A percentile compares a stretch with the other conserved stretches of the same genome.
Evolutionary conservation across 1,284 basidiomycete genomes (phyloP).

Genomic region (Pseudozyma hubeiensis): DNA sequence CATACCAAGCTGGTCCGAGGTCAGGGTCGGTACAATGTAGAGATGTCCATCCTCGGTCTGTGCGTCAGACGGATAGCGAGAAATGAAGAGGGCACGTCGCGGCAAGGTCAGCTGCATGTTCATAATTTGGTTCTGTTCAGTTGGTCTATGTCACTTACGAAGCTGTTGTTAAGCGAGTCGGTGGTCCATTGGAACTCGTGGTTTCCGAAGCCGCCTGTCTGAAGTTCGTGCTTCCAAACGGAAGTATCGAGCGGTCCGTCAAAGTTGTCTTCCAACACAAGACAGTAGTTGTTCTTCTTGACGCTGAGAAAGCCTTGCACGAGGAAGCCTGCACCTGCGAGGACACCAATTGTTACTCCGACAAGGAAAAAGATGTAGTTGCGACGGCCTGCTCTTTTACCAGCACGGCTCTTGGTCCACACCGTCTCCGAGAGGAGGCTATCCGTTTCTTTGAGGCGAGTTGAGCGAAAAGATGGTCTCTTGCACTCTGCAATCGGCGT

Average conservation of each 20-base stretch:
- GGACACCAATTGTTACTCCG: background rate
- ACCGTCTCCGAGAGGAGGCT: background rate
- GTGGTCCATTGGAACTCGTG: slow-evolving; percentile 90
- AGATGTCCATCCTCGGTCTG: slow-evolving; percentile 79
- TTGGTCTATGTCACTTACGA: background rate
- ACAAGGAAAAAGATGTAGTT: slow-evolving; percentile 1
- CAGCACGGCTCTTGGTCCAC: slow-evolving; percentile 1
- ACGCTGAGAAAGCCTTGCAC: background rate
- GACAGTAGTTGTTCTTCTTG: slow-evolving; percentile 70
- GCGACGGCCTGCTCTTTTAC: background rate
- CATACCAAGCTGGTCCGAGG: slow-evolving; percentile 77
- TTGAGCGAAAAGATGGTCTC: background rate
- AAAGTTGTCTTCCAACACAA: slow-evolving; percentile 82
- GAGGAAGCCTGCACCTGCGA: background rate
- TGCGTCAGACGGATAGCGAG: slow-evolving; percentile 68
- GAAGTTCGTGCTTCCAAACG: slow-evolving; percentile 80
- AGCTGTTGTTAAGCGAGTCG: slow-evolving; percentile 23
- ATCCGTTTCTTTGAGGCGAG: slow-evolving; percentile 3
- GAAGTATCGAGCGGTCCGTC: slow-evolving; percentile 75
- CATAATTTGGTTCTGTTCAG: background rate
- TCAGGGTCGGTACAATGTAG: slow-evolving; percentile 85
- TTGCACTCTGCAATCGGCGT: slow-evolving; percentile 1
- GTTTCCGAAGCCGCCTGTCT: slow-evolving; percentile 86
- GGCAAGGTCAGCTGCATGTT: too few relatives aligned
- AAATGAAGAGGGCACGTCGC: slow-evolving; percentile 8